Evolutionary conservation across 106 monocot species (phyloP), one percentile per base, ranked within the genome.

Genomic region (Phalaenopsis aphrodite): DNA sequence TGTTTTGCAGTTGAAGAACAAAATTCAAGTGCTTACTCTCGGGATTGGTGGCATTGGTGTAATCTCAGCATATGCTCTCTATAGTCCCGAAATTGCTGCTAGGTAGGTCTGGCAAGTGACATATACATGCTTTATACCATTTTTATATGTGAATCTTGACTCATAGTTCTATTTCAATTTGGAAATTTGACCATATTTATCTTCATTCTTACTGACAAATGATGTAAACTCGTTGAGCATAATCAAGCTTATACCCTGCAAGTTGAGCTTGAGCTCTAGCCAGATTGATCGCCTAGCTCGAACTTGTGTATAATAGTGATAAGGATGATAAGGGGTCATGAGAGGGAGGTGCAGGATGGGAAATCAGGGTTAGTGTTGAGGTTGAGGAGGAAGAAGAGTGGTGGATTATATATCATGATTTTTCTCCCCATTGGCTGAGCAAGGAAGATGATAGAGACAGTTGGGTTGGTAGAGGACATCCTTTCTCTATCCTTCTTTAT

Each of bases 21-120:
- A 84, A 43, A 37, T 94, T 75, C 92, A 92, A 78, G 38, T 83
- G 5, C 86, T 99, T 39, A 94, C 98, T 43, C 41, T 94, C 24
- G 89, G 89, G 30, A 91, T 99, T 78, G 98, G 98, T 81, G 89
- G 94, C 19, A 61, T 91, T 57, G 98, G 98, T 79, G 79, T 91
- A 30, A 81, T 99, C 61, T 94, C 94, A 71, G 94, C 98, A 55
- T 99, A 93, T 85, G 49, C 94, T 74, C 93, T 86, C 18, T 99
- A 99, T 76, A 85, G 94, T 52, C 85, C 94, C 52, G 94, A 99
- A 87, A 86, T 87, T 83, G 89, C 98, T 71, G 89, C 80, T 41
- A 99, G 98, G 98, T 99, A 85, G 47, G 85, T 21, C 41, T 45
- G 47, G 55, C 43, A 78, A 74, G 74, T 12, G 37, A 43, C n/a